Evolutionary conservation across 306 rosid genomes (phyloP).

Genomic region (Crataegus laevigata): DNA sequence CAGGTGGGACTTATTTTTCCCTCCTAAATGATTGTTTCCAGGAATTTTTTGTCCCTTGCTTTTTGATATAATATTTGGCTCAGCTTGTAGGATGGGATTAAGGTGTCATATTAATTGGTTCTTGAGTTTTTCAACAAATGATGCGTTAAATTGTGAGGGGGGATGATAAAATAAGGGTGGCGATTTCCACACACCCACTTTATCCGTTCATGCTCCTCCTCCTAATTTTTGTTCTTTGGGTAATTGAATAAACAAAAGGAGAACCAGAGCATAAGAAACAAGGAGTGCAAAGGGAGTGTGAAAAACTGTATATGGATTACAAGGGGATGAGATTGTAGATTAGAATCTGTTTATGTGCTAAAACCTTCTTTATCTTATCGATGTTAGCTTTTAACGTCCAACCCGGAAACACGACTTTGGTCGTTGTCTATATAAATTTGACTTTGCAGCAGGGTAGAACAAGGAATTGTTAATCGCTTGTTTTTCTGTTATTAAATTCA

Average conservation of each 20-base stretch:
- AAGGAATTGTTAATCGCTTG: not conserved
- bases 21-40: constrained; percentile 9
- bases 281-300: not conserved
- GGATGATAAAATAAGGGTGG: not conserved
- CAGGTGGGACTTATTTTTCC: constrained; percentile 41
- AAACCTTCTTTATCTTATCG: not conserved
- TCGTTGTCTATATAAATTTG: not conserved
- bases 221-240: not conserved
- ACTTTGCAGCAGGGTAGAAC: not conserved
- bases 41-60: constrained; percentile 12
- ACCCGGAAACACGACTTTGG: not conserved
- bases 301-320: not conserved
- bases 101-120: constrained; percentile 8
- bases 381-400: not conserved
- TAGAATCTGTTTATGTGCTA: not conserved
- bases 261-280: not conserved
- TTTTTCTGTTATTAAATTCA: too few relatives aligned
- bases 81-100: not conserved
- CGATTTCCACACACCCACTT: not conserved
- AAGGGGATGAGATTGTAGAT: not conserved
- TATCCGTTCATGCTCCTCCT: not conserved
- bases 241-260: not conserved
- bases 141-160: not conserved
- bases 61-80: not conserved
- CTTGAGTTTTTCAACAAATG: not conserved